Evolutionary conservation across 2,329 filamentous ascomycete species (phyloP), one percentile per base, ranked within the genome.

Genomic region (Cladophialophora chaetospira): DNA sequence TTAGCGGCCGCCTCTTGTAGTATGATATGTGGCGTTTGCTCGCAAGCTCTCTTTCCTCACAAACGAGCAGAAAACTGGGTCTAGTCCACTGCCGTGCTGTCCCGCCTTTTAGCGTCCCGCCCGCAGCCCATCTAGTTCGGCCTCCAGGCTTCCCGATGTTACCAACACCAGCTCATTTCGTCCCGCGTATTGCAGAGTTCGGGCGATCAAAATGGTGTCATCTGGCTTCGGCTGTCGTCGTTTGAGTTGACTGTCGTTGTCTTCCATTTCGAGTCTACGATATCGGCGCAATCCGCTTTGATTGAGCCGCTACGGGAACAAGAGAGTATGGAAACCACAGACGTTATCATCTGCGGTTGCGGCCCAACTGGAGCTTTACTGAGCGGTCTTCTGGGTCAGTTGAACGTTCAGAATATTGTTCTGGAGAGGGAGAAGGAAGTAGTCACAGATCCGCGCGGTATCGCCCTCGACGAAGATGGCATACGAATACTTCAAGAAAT

Each of bases 291-390:
- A n/a, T n/a, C n/a, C n/a, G n/a, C 26, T 33, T n/a, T 21, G 23
- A 2, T 33, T n/a, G n/a, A n/a, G n/a, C n/a, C n/a, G n/a, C n/a
- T n/a, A n/a, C n/a, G n/a, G n/a, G n/a, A n/a, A 10, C 21, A 15
- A 47, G 42, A 53, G n/a, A 26, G 45, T 8, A 42, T 42, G 10
- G 53, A 60, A 25, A 48, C 42, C 13, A 68, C 65, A 1, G 67
- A 70, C 29, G 65, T 72, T 13, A 53, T 72, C 4, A 72, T 72
- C 29, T 69, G 68, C 40, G 70, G 70, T 35, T 71, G 69, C 46
- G 70, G 70, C 15, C 70, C 70, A 21, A 69, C 68, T 0, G 69
- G 69, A 2, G 67, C 70, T 6, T 49, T 71, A 55, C 56, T 72
- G 1, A 68, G 67, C 3, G 67, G 59, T 3, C 66, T 69, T 19